Evolutionary conservation across 768 basidiomycete genomes (phyloP).

Genomic region (Lentinula sp.): DNA sequence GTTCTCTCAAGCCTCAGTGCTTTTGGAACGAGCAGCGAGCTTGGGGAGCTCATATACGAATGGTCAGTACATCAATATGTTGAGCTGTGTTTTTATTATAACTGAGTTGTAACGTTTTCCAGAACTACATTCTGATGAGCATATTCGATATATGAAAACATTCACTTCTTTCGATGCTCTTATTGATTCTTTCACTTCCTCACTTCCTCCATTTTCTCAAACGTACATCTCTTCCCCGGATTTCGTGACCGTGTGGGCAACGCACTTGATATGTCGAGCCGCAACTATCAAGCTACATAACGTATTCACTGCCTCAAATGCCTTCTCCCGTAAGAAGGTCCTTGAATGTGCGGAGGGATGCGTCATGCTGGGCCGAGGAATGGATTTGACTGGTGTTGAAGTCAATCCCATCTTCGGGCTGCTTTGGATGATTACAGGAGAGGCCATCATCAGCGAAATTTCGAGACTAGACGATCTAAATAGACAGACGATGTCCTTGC

Average conservation of each 20-base stretch:
- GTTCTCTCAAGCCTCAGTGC: slow-evolving; percentile 5
- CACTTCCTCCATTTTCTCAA: slow-evolving; percentile 7
- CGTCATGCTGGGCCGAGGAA: background rate
- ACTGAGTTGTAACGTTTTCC: background rate
- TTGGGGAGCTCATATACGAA: slow-evolving; percentile 10
- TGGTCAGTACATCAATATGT: slow-evolving; percentile 11
- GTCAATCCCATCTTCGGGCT: slow-evolving; percentile 8
- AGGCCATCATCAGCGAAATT: background rate
- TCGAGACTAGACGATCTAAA: background rate
- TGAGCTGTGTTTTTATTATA: background rate
- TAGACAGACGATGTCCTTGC: background rate
- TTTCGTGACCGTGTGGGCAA: slow-evolving; percentile 14
- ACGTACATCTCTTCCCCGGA: slow-evolving; percentile 2
- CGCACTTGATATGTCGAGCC: slow-evolving; percentile 19
- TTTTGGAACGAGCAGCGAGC: slow-evolving; percentile 18
- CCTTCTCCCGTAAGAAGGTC: slow-evolving; percentile 2
- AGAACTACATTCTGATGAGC: slow-evolving; percentile 17
- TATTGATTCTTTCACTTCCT: slow-evolving; percentile 14
- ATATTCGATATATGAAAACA: slow-evolving; percentile 13
- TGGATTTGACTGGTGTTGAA: background rate
- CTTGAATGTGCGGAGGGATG: background rate
- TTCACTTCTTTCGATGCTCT: slow-evolving; percentile 20
- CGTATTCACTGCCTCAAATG: slow-evolving; percentile 12
- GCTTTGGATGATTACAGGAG: background rate
- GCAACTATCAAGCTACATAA: slow-evolving; percentile 21